phyloP scores from a whole-genome alignment of 106 monocot species.

The Xerophyta viscosa region DNA sequence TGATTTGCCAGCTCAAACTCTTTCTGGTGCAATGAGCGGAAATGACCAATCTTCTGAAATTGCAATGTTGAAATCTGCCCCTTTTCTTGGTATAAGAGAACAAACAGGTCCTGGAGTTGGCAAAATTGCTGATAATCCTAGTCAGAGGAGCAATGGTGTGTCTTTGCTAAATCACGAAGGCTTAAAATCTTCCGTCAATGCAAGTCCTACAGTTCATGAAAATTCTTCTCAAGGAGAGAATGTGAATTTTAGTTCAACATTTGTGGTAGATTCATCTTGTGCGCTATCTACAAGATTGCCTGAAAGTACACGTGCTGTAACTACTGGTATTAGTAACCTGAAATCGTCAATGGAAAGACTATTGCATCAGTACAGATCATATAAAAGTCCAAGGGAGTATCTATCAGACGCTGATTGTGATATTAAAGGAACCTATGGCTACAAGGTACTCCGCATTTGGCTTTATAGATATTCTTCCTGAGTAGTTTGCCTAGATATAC shows the following conservation, averaged over 20 bases:
- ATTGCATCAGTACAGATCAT: conserved; percentile 39
- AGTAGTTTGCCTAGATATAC: no score
- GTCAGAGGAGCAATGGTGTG: conserved; percentile 8
- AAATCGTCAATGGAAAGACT: conserved; percentile 37
- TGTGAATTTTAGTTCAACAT: conserved; percentile 7
- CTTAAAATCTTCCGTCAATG: neutral
- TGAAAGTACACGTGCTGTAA: conserved; percentile 7
- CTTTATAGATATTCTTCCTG: neutral
- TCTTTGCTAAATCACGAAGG: conserved; percentile 9
- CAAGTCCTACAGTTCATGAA: no score
- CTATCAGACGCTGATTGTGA: conserved; percentile 13
- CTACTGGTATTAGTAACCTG: conserved; percentile 21
- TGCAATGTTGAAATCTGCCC: neutral
- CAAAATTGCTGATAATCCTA: conserved; percentile 8
- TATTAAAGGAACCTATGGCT: conserved; percentile 3
- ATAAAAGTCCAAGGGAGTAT: conserved; percentile 25
- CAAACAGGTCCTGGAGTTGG: neutral
- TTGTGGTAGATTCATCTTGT: conserved; percentile 8
- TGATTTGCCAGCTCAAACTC: no score
- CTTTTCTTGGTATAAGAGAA: neutral
- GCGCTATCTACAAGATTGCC: conserved; percentile 6
- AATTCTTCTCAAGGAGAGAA: conserved; percentile 7
- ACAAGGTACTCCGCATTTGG: conserved; percentile 11
- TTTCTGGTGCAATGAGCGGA: no score
- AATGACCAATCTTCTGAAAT: conserved; percentile 1